phyloP scores from a whole-genome alignment of 768 basidiomycete species.

The Pisolithus orientalis region DNA sequence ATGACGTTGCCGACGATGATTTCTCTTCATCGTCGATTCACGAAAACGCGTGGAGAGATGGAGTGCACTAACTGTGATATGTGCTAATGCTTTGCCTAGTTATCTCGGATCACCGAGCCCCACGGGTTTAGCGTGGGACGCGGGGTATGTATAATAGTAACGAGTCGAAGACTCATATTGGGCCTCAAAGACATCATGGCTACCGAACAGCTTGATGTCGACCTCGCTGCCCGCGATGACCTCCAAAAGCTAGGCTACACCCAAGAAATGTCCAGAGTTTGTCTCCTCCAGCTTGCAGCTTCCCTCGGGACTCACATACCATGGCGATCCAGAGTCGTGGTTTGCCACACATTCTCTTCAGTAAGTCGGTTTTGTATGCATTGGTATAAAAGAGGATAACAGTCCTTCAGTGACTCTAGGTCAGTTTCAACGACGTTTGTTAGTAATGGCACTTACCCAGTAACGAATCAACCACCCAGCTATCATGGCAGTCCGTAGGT shows the following conservation, averaged over 20 bases:
- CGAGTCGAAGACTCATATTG: neutral
- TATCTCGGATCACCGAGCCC: too few relatives aligned
- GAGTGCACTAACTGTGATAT: too few relatives aligned
- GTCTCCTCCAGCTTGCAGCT: neutral
- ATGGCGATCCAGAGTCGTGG: slow-evolving; percentile 37
- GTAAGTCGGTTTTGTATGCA: slow-evolving; percentile 25
- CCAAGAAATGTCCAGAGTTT: slow-evolving; percentile 50
- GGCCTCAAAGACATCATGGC: slow-evolving; percentile 8
- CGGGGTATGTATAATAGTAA: neutral
- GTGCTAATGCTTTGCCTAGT: too few relatives aligned
- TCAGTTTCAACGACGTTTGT: slow-evolving; percentile 14
- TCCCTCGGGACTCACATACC: neutral
- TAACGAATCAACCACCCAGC: slow-evolving; percentile 28
- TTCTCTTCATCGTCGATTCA: too few relatives aligned
- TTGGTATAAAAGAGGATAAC: too few relatives aligned
- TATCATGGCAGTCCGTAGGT: slow-evolving; percentile 59
- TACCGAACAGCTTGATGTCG: slow-evolving; percentile 13
- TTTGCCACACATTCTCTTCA: slow-evolving; percentile 47
- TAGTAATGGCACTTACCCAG: neutral
- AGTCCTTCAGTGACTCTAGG: slow-evolving; percentile 41
- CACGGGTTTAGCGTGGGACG: too few relatives aligned
- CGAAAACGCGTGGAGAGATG: too few relatives aligned
- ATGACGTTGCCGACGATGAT: too few relatives aligned
- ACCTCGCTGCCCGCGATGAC: slow-evolving; percentile 25
- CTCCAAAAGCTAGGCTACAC: slow-evolving; percentile 50